Conservation (phyloP, 306 rosid species). For the Fragaria nilgerrensis region DNA sequence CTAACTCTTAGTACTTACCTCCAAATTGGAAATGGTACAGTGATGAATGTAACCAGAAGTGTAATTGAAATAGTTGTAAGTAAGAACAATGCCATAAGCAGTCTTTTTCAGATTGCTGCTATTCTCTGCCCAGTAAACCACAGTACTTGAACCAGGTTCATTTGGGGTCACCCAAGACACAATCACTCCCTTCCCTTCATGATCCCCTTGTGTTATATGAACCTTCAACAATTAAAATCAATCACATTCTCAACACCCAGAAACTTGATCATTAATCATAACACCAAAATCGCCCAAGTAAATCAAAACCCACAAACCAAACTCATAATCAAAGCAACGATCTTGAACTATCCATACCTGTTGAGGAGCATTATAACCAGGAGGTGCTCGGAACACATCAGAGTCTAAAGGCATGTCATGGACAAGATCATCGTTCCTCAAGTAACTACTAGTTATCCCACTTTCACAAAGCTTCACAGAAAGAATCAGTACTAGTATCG, state of each 20-base stretch:
- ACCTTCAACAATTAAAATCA: slow-evolving; percentile 42
- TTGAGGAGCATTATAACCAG: slow-evolving; percentile 75
- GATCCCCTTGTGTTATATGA: slow-evolving; percentile 91
- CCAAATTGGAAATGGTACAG: slow-evolving; percentile 45
- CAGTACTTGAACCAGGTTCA: slow-evolving; percentile 61
- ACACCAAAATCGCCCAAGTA: not conserved
- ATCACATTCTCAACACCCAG: not conserved
- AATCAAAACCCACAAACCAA: slow-evolving; percentile 9
- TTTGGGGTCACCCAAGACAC: slow-evolving; percentile 76
- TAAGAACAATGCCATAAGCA: slow-evolving; percentile 42
- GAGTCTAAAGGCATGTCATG: slow-evolving; percentile 58
- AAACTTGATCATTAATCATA: not conserved
- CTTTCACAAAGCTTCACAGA: slow-evolving; percentile 40
- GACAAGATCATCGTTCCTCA: slow-evolving; percentile 36
- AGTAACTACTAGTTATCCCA: slow-evolving; percentile 45
- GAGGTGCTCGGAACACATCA: slow-evolving; percentile 59
- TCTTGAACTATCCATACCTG: slow-evolving; percentile 37
- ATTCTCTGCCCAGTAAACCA: slow-evolving; percentile 65
- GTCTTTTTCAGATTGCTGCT: slow-evolving; percentile 24
- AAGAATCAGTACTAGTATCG: slow-evolving; percentile 27
- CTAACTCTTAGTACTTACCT: slow-evolving; percentile 40
- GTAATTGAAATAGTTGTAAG: slow-evolving; percentile 66
- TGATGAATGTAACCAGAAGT: slow-evolving; percentile 89
- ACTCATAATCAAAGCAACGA: not conserved
- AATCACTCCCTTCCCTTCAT: slow-evolving; percentile 64